Evolutionary conservation across 139 green algal genomes (phyloP).

Genomic region (Auxenochlorella pyrenoidosa): DNA sequence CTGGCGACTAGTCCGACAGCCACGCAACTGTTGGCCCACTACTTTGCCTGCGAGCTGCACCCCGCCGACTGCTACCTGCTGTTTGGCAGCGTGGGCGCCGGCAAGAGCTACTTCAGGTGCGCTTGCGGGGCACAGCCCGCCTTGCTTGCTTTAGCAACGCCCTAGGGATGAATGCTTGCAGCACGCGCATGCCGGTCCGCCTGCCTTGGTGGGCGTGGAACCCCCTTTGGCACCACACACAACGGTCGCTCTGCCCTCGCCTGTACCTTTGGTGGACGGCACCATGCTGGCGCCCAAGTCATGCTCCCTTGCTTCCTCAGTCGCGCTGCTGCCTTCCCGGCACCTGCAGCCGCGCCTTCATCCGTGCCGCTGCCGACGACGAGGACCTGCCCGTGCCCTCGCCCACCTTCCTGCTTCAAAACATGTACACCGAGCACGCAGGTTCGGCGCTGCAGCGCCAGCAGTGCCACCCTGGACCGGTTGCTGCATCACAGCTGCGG

Average conservation of each 20-base stretch:
- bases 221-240: too few species aligned
- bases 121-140: not conserved
- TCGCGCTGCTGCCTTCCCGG: not conserved
- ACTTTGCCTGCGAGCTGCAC: constrained; percentile 27
- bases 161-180: too few species aligned
- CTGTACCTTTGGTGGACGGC: too few species aligned
- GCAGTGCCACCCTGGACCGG: not conserved
- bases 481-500: not conserved
- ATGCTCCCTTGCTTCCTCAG: not conserved
- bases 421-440: constrained; percentile 76
- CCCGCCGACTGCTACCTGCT: constrained; percentile 55
- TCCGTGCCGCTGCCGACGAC: constrained; percentile 70
- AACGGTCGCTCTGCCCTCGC: too few species aligned
- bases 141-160: too few species aligned
- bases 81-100: constrained; percentile 80
- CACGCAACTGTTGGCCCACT: constrained; percentile 39
- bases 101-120: constrained; percentile 87
- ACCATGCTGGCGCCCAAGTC: not conserved
- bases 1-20: constrained; percentile 20
- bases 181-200: too few species aligned
- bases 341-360: constrained; percentile 78
- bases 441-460: constrained; percentile 19
- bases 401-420: constrained; percentile 88
- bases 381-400: constrained; percentile 78
- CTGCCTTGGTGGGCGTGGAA: too few species aligned